Conservation (phyloP, 1,139 yeast genomes). For the Casaregolazyma suthepensis region DNA sequence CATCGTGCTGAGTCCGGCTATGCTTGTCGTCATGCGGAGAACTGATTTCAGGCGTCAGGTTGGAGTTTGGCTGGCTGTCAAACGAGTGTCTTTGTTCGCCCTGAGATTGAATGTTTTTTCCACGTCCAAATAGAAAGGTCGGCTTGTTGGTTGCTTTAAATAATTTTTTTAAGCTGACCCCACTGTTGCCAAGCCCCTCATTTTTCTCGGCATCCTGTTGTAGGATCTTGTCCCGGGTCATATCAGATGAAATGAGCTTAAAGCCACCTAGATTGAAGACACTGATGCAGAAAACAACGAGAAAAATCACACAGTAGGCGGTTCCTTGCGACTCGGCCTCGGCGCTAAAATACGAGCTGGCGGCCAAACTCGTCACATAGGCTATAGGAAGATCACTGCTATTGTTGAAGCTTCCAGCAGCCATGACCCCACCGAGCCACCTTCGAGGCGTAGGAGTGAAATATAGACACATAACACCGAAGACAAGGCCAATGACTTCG, state of each 20-base stretch:
- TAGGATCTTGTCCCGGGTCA: not conserved
- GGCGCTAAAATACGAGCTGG: conserved; percentile 53
- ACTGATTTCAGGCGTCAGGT: not conserved
- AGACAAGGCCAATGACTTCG: conserved; percentile 28
- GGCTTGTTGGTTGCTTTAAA: not conserved
- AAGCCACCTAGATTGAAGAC: conserved; percentile 77
- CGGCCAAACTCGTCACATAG: conserved; percentile 70
- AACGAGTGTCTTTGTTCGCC: not conserved
- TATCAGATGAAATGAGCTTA: conserved; percentile 46
- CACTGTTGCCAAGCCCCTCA: not conserved
- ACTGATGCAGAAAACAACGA: conserved; percentile 62
- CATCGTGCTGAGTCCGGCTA: not conserved
- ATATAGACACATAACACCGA: conserved; percentile 29
- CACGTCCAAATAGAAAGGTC: not conserved
- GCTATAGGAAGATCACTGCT: conserved; percentile 85
- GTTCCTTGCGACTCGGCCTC: conserved; percentile 70
- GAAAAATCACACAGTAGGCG: conserved; percentile 76
- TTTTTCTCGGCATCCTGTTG: not conserved
- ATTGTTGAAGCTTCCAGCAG: conserved; percentile 62
- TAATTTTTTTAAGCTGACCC: not conserved
- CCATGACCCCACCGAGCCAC: conserved; percentile 73
- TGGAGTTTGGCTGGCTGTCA: not conserved
- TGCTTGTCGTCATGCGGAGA: not conserved
- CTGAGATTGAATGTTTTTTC: not conserved
- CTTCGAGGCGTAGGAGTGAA: conserved; percentile 52